Evolutionary conservation across 805 yeast species (phyloP), one percentile per base, ranked within the genome.

Genomic region (Blastobotrys terrestris): DNA sequence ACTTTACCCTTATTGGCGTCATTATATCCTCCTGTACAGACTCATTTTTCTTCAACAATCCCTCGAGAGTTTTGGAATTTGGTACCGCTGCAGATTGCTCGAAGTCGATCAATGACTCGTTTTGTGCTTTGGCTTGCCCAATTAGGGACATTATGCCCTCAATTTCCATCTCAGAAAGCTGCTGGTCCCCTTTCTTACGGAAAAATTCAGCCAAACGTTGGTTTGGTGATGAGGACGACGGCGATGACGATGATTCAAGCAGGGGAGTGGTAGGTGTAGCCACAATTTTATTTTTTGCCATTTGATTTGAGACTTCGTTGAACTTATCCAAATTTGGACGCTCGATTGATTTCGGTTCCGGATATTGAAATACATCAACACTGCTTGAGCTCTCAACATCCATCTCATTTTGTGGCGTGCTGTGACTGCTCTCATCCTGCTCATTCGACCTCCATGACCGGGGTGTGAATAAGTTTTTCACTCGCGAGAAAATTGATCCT

Each of bases 151-250:
- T 16, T 1, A 3, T 92, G n/a, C 95, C 95, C 67, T 85, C 92
- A 61, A 83, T 77, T 65, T 88, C 96, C 44, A 87, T 73, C 20
- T 83, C 88, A 13, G 83, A 74, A 55, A 88, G 72, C 3, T 92
- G 89, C n/a, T 69, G 69, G 52, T 81, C 78, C n/a, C 95, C 95
- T 64, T 86, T 87, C 44, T 70, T 72, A n/a, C 74, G 74, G 66
- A 87, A 87, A 63, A 88, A 87, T 26, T 76, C 79, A 11, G 89
- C 84, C 47, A 87, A 68, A 31, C 78, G 76, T 31, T 78, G 80
- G 68, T 84, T 85, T 3, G 84, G 82, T 14, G 75, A 70, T 3
- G 39, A n/a, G 14, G 46, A 13, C 16, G 39, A 31, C n/a, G 39
- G 39, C 43, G 50, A 16, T 19, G 15, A 26, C 31, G 14, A 19